A percentile compares a stretch with the other conserved stretches of the same genome.
phyloP scores from a whole-genome alignment of 345 rosid species.

The Eucalyptus leucophloia region DNA sequence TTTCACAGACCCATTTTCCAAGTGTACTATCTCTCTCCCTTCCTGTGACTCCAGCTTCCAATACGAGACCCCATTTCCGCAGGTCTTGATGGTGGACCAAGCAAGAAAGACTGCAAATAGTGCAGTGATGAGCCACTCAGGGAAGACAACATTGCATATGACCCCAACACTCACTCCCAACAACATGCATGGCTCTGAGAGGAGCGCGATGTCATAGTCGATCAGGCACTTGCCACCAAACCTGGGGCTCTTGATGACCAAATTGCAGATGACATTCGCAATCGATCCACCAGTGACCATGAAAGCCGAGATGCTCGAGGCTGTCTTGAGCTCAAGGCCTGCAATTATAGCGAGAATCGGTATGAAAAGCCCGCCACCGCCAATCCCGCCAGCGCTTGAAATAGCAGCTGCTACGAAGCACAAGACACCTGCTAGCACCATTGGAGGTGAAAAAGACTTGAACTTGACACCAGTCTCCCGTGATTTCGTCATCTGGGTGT shows the following conservation, averaged over 20 bases:
- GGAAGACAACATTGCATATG: constrained; percentile 57
- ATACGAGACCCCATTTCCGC: constrained; percentile 37
- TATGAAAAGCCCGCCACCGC: constrained; percentile 82
- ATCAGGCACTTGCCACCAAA: constrained; percentile 29
- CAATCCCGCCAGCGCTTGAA: constrained; percentile 94
- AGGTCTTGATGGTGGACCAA: constrained; percentile 74
- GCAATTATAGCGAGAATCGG: constrained; percentile 65
- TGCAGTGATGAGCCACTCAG: constrained; percentile 78
- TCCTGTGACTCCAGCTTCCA: constrained; percentile 63
- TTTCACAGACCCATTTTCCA: constrained; percentile 19
- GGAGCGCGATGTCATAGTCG: constrained; percentile 64
- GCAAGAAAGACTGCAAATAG: constrained; percentile 61
- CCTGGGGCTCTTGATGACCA: constrained; percentile 21
- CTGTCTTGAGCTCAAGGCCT: constrained; percentile 69
- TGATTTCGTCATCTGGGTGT: not conserved
- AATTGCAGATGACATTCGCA: constrained; percentile 53
- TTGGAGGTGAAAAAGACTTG: constrained; percentile 6
- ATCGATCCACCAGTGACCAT: constrained; percentile 91
- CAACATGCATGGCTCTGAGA: constrained; percentile 82
- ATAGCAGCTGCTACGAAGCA: constrained; percentile 65
- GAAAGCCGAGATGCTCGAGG: constrained; percentile 76
- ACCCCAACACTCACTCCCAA: constrained; percentile 86
- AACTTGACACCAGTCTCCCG: constrained; percentile 10
- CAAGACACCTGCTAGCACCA: constrained; percentile 30
- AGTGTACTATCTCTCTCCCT: constrained; percentile 5